These are phyloP conservation scores for Fonsecaea pedrosoi DNA, from an alignment of 2,329 filamentous ascomycete species.

Conservation along the genomic window DNA sequence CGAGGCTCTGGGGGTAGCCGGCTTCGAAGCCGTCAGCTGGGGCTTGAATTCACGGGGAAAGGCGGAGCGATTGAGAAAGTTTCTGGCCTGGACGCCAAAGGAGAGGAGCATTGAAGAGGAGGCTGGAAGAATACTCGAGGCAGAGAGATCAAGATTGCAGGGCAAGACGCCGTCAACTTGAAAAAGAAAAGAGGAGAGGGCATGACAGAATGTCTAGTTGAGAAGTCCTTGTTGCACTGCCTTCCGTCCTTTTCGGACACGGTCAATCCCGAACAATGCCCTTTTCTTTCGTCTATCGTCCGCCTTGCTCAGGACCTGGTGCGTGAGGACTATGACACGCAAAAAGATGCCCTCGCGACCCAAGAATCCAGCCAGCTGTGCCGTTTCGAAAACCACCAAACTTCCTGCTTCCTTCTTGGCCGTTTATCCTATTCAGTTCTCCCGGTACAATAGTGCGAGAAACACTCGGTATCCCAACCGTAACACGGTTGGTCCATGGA, in stretches of 20 bases:
- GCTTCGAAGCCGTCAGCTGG: slow-evolving; percentile 60
- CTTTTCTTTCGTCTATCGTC: not conserved
- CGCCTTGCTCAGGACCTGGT: not conserved
- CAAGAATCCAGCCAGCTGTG: not conserved
- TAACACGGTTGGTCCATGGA: not conserved
- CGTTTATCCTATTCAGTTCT: not conserved
- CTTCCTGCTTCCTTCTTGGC: not conserved
- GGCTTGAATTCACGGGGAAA: slow-evolving; percentile 66
- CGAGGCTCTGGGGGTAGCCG: slow-evolving; percentile 56
- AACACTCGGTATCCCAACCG: not conserved
- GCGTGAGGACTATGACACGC: not conserved
- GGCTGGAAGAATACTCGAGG: slow-evolving; percentile 60
- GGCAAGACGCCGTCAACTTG: not conserved
- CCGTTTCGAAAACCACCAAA: not conserved
- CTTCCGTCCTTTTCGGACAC: not conserved
- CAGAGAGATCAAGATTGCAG: slow-evolving; percentile 44
- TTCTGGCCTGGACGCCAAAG: slow-evolving; percentile 65
- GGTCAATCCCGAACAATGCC: not conserved
- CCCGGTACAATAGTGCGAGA: not conserved
- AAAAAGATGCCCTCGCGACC: no score
- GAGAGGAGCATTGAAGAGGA: slow-evolving; percentile 60
- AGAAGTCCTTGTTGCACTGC: not conserved
- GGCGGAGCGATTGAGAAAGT: slow-evolving; percentile 61
- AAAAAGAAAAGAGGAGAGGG: not conserved
- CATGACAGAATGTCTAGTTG: not conserved